Conservation (phyloP, 164 flowering plant genomes). For the Annona squamosa region DNA sequence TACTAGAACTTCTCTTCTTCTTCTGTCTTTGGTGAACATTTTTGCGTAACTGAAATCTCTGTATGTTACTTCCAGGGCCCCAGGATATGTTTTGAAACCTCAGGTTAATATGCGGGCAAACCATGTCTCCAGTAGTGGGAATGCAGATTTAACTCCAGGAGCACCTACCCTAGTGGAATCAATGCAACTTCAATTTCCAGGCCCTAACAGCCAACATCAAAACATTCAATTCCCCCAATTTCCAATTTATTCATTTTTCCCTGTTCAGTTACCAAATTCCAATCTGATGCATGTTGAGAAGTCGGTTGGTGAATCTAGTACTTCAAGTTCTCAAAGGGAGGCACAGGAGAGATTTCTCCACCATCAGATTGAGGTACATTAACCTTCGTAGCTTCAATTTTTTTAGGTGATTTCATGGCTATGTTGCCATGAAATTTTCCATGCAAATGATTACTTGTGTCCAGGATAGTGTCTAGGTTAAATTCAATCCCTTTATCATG, state of each 20-base stretch:
- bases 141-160: constrained; percentile 19
- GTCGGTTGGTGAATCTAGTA: constrained; percentile 13
- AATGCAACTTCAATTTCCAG: constrained; percentile 11
- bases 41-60: background rate
- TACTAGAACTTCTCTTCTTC: too few species aligned
- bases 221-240: constrained; percentile 18
- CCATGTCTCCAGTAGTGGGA: constrained; percentile 5
- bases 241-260: constrained; percentile 18
- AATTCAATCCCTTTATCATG: too few species aligned
- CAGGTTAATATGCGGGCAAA: constrained; percentile 15
- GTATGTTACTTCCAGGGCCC: constrained; percentile 33
- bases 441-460: too few species aligned
- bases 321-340: constrained; percentile 32
- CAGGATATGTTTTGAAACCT: constrained; percentile 50
- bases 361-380: constrained; percentile 57
- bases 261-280: constrained; percentile 19
- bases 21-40: too few species aligned
- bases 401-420: too few species aligned
- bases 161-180: constrained; percentile 17
- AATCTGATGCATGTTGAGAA: constrained; percentile 13
- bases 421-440: too few species aligned
- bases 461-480: too few species aligned
- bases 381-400: constrained; percentile 10
- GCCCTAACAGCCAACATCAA: constrained; percentile 13
- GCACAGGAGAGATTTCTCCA: constrained; percentile 36